phyloP scores from a whole-genome alignment of 352 stramenopile species.

The Globisporangium uncinulatum region DNA sequence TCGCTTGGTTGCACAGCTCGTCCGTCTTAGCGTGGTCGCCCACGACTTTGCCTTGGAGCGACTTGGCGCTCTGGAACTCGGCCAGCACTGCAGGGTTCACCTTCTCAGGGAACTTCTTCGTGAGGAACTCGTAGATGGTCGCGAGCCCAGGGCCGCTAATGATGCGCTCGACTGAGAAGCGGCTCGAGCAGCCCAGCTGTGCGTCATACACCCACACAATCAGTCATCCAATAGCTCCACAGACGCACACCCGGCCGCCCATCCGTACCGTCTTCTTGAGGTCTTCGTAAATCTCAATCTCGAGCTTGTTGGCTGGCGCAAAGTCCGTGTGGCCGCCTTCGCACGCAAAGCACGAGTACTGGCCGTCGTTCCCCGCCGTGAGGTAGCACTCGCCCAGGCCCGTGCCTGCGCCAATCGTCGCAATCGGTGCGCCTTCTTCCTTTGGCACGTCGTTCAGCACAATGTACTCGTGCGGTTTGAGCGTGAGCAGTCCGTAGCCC shows the following conservation, averaged over 20 bases:
- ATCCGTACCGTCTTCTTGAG: slow-evolving; percentile 46
- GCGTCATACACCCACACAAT: not conserved
- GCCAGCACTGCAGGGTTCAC: slow-evolving; percentile 75
- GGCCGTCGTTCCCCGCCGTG: slow-evolving; percentile 74
- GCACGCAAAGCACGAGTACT: slow-evolving; percentile 91
- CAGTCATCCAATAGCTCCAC: not conserved
- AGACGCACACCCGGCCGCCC: not conserved
- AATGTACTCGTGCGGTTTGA: slow-evolving; percentile 91
- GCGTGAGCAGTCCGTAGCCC: slow-evolving; percentile 95
- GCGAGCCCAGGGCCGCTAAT: slow-evolving; percentile 93
- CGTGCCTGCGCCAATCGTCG: slow-evolving; percentile 95
- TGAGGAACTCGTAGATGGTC: slow-evolving; percentile 96
- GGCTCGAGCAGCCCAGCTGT: slow-evolving; percentile 79
- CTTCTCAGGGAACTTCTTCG: slow-evolving; percentile 86
- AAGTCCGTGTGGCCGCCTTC: slow-evolving; percentile 96
- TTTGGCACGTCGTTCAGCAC: slow-evolving; percentile 76
- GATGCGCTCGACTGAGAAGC: slow-evolving; percentile 95
- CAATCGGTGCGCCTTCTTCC: slow-evolving; percentile 86
- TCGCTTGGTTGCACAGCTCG: slow-evolving; percentile 82
- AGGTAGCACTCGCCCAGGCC: slow-evolving; percentile 96
- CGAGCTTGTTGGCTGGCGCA: slow-evolving; percentile 82
- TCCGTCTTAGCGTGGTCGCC: slow-evolving; percentile 84
- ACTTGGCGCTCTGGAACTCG: slow-evolving; percentile 52
- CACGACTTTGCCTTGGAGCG: slow-evolving; percentile 79
- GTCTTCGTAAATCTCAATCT: slow-evolving; percentile 84